Conservation (phyloP, 495 filamentous ascomycete species). For the Umbilicaria muhlenbergii region DNA sequence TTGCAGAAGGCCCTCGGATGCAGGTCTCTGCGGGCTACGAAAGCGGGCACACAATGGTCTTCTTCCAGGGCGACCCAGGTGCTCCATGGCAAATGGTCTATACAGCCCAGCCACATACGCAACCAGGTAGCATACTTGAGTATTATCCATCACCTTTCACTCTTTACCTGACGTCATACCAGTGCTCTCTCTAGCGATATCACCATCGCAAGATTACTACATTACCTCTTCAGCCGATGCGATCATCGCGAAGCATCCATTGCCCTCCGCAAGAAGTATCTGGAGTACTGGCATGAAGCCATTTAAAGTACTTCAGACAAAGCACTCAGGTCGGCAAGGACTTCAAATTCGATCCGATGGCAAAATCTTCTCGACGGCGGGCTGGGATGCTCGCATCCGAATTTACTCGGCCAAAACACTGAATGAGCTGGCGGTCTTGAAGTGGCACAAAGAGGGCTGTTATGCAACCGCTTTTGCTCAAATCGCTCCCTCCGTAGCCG, state of each 20-base stretch:
- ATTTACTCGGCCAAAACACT: slow-evolving; percentile 71
- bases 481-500: slow-evolving; percentile 9
- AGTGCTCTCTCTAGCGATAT: slow-evolving; percentile 60
- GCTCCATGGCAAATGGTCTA: slow-evolving; percentile 49
- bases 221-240: slow-evolving; percentile 77
- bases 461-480: slow-evolving; percentile 72
- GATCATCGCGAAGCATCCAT: slow-evolving; percentile 44
- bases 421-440: slow-evolving; percentile 83
- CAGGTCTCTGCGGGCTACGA: slow-evolving; percentile 70
- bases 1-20: slow-evolving; percentile 17
- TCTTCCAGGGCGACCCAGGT: slow-evolving; percentile 18
- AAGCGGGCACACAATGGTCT: slow-evolving; percentile 58
- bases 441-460: slow-evolving; percentile 86
- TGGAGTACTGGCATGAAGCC: slow-evolving; percentile 24
- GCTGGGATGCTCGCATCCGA: slow-evolving; percentile 72
- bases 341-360: slow-evolving; percentile 65
- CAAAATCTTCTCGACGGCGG: slow-evolving; percentile 75
- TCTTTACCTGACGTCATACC: not conserved
- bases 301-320: slow-evolving; percentile 51
- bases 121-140: slow-evolving; percentile 34
- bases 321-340: slow-evolving; percentile 79
- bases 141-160: not conserved
- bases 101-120: slow-evolving; percentile 49
- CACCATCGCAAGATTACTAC: slow-evolving; percentile 42
- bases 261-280: slow-evolving; percentile 21